Conservation (phyloP, 2,329 filamentous ascomycete genomes). For the Lachnellula occidentalis region DNA sequence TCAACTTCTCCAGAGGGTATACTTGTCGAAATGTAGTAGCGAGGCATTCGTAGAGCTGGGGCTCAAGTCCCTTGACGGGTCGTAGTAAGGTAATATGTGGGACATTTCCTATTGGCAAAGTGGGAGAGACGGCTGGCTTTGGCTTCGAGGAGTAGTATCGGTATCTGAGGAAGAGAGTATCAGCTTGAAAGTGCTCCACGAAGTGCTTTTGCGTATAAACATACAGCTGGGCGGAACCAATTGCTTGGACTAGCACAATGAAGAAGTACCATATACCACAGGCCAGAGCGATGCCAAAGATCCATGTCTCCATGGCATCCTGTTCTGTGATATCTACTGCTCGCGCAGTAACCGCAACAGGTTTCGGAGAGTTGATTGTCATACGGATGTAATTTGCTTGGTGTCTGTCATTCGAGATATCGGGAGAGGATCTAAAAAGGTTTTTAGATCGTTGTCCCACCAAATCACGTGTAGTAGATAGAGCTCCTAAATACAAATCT, state of each 20-base stretch:
- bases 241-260: conserved; percentile 48
- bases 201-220: conserved; percentile 4
- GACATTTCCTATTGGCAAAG: conserved; percentile 47
- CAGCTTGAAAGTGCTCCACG: background rate
- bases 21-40: conserved; percentile 77
- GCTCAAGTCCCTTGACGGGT: conserved; percentile 88
- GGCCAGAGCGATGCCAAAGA: conserved; percentile 36
- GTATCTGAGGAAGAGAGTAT: conserved; percentile 37
- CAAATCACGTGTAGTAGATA: no score
- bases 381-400: background rate
- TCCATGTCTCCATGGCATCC: conserved; percentile 19
- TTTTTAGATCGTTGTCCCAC: no score
- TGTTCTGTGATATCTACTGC: conserved; percentile 1
- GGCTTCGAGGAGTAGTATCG: conserved; percentile 47
- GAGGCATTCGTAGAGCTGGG: conserved; percentile 86
- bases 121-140: conserved; percentile 45
- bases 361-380: conserved; percentile 1
- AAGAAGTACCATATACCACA: conserved; percentile 49
- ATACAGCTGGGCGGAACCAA: conserved; percentile 54
- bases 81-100: conserved; percentile 88
- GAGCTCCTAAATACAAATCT: no score
- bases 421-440: no score
- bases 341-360: conserved; percentile 5
- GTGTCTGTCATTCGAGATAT: background rate
- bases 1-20: conserved; percentile 72